Conservation (phyloP, 257 asterid genomes). For the Ilex aquifolium region DNA sequence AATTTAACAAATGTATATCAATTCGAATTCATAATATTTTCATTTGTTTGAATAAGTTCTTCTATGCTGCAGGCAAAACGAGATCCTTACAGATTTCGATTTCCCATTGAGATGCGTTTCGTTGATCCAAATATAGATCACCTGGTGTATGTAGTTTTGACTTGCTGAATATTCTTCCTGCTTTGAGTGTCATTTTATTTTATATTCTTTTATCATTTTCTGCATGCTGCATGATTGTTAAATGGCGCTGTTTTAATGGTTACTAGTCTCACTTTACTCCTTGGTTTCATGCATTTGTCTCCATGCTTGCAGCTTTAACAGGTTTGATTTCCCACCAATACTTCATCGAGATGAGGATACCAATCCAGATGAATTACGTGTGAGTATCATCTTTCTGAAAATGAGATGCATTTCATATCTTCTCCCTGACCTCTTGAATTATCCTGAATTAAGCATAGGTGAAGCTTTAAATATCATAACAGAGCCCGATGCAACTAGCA, state of each 20-base stretch:
- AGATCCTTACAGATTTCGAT: slow-evolving; percentile 89
- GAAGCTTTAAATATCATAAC: too few relatives aligned
- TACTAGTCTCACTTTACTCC: not conserved
- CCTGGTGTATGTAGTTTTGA: slow-evolving; percentile 51
- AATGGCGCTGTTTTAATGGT: not conserved
- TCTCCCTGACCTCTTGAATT: too few relatives aligned
- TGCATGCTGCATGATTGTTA: not conserved
- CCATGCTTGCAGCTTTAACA: slow-evolving; percentile 71
- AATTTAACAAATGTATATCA: not conserved
- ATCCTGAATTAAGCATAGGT: too few relatives aligned
- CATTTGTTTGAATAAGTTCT: slow-evolving; percentile 17
- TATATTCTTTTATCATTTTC: not conserved
- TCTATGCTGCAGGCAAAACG: slow-evolving; percentile 80
- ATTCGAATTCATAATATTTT: not conserved
- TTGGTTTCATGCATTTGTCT: slow-evolving; percentile 15
- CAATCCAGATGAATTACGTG: slow-evolving; percentile 90
- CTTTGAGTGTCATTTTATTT: not conserved
- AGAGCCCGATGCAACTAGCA: too few relatives aligned
- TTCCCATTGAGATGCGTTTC: slow-evolving; percentile 93
- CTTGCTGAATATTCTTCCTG: slow-evolving; percentile 8
- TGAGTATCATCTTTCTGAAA: slow-evolving; percentile 32
- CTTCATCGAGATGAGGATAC: slow-evolving; percentile 79
- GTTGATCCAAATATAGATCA: slow-evolving; percentile 92
- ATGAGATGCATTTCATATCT: too few relatives aligned
- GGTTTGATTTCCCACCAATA: slow-evolving; percentile 86